A percentile compares a stretch with the other conserved stretches of the same genome.
Evolutionary conservation across 495 filamentous ascomycete species (phyloP).

Genomic region (Letharia lupina): DNA sequence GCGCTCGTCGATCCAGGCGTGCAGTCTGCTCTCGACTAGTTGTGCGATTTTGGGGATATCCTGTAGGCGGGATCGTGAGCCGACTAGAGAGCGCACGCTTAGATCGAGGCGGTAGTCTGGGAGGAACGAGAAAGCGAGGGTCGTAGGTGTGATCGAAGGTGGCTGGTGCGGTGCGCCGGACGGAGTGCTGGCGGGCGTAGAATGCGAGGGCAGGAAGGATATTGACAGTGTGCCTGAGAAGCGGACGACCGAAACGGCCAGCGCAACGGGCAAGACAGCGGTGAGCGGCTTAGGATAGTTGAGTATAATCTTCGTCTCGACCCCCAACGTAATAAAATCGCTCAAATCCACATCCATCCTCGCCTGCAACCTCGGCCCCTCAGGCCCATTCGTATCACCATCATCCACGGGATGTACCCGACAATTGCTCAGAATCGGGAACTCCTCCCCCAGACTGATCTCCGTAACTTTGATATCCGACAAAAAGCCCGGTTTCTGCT

Average conservation of each 20-base stretch:
- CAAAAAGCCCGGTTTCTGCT: constrained; percentile 78
- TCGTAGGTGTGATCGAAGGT: constrained; percentile 51
- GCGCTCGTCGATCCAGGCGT: constrained; percentile 95
- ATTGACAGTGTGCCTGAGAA: constrained; percentile 93
- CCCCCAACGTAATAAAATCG: constrained; percentile 77
- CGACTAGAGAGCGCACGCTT: constrained; percentile 82
- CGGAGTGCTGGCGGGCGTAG: constrained; percentile 28
- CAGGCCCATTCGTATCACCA: constrained; percentile 38
- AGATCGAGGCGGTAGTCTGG: constrained; percentile 94
- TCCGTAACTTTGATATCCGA: constrained; percentile 92
- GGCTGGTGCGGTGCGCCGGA: constrained; percentile 27
- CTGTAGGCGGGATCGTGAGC: constrained; percentile 78
- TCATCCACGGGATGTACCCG: constrained; percentile 69
- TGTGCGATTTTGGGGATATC: constrained; percentile 98
- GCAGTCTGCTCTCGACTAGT: constrained; percentile 80
- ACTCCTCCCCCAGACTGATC: constrained; percentile 87
- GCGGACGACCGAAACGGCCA: constrained; percentile 82
- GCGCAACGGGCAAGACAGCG: constrained; percentile 85
- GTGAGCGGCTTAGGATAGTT: constrained; percentile 87
- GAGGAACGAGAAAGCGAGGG: constrained; percentile 87
- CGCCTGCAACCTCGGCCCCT: constrained; percentile 71
- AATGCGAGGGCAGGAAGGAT: constrained; percentile 66
- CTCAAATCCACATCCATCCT: constrained; percentile 94
- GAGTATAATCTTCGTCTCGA: constrained; percentile 87
- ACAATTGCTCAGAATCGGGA: constrained; percentile 98